A percentile compares a stretch with the other conserved stretches of the same genome.
phyloP scores from a whole-genome alignment of 2,329 filamentous ascomycete genomes.

The Daldinia sp. region DNA sequence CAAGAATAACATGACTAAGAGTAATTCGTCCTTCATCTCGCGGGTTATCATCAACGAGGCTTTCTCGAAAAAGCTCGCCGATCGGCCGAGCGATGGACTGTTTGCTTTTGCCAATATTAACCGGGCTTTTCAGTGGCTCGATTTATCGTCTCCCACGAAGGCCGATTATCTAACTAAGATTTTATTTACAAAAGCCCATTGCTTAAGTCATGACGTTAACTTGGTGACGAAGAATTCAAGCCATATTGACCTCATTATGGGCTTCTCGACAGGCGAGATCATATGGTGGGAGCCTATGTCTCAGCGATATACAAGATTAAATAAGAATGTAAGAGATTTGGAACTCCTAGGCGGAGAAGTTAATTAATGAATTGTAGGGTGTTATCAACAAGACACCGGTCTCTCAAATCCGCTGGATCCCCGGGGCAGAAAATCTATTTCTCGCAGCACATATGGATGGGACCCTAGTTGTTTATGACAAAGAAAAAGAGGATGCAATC shows the following conservation, averaged over 20 bases:
- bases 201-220: slow-evolving; percentile 94
- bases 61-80: slow-evolving; percentile 80
- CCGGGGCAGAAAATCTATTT: slow-evolving; percentile 92
- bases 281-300: slow-evolving; percentile 99
- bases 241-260: slow-evolving; percentile 93
- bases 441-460: slow-evolving; percentile 94
- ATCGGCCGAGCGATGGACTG: slow-evolving; percentile 81
- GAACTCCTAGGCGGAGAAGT: neutral
- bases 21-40: slow-evolving; percentile 98
- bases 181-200: slow-evolving; percentile 95
- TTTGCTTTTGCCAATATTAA: slow-evolving; percentile 97
- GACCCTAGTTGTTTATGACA: slow-evolving; percentile 92
- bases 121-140: slow-evolving; percentile 94
- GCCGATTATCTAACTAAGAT: slow-evolving; percentile 95
- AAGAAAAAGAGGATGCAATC: slow-evolving; percentile 81
- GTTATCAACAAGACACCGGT: slow-evolving; percentile 88
- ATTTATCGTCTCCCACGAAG: slow-evolving; percentile 81
- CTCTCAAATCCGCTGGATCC: slow-evolving; percentile 91
- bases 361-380: slow-evolving; percentile 65
- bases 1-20: slow-evolving; percentile 98
- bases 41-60: slow-evolving; percentile 91
- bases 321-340: slow-evolving; percentile 81
- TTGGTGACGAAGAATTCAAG: slow-evolving; percentile 79
- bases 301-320: slow-evolving; percentile 93
- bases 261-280: slow-evolving; percentile 95